Base-by-base conservation (phyloP, 2,329 filamentous ascomycete genomes). In the Neonectria coccinea region DNA sequence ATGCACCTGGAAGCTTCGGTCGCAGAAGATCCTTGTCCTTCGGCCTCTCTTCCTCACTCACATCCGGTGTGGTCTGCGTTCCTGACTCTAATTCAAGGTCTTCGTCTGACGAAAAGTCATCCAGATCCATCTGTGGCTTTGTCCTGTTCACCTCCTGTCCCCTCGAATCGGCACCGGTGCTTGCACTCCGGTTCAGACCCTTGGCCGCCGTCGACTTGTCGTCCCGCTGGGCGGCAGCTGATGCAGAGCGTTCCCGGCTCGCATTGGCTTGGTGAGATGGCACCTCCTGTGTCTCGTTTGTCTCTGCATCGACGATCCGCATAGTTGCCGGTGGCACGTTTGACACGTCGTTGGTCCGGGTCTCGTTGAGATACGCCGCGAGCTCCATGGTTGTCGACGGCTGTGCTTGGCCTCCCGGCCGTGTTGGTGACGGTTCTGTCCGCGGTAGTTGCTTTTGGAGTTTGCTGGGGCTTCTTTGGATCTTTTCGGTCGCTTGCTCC, bases 361-460 rank as follows among this genome's bases (percentile, higher is more conserved):
- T 76, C 69, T 85, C 84, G 45, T 80, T 73, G 68, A 83, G 76
- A 45, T 80, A 82, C 16, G 81, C 78, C 60, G 76, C 79, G 22
- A 82, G 78, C 60, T 85, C 82, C 65, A 80, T 73, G 33, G 78
- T 80, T 5, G 77, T 56, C 20, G 73, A 68, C 50, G 77, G 77
- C 42, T 77, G 75, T 4, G 70, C 67, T 10, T 70, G 65, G 5
- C 74, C 71, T 29, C 72, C 64, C 25, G 72, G 70, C 10, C 79
- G 78, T 20, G 70, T 81, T 14, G 82, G 80, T 5, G 83, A 85
- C 8, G 82, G 78, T 60, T 86, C 85, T 10, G 73, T 77, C 53
- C 84, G 77, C 1, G 86, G 85, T 62, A 86, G 85, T 59, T 86
- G 85, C 77, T 94, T 94, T 73, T 93, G 91, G 56, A 93, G 81